These are phyloP conservation scores for Talaromyces rugulosus DNA, from an alignment of 2,329 filamentous ascomycete species.

Conservation along the genomic window DNA sequence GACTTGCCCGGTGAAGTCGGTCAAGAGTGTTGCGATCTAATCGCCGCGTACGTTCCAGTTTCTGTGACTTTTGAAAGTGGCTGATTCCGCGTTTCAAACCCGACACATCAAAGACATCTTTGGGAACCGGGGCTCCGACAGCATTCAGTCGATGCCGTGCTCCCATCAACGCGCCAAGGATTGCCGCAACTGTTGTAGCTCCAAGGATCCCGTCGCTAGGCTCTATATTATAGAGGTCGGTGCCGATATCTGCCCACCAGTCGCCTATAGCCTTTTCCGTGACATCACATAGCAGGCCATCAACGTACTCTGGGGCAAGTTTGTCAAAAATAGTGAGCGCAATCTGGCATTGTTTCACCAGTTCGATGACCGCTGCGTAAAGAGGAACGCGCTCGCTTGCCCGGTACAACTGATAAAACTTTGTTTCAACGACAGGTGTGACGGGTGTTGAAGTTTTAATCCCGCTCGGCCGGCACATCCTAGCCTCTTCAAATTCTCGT, in stretches of 20 bases:
- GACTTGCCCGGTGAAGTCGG: slow-evolving; percentile 74
- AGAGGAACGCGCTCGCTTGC: slow-evolving; percentile 79
- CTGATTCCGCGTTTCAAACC: slow-evolving; percentile 77
- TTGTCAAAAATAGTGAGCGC: slow-evolving; percentile 85
- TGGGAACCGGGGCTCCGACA: slow-evolving; percentile 75
- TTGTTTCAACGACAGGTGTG: slow-evolving; percentile 76
- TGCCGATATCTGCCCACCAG: slow-evolving; percentile 94
- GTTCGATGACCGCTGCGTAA: slow-evolving; percentile 73
- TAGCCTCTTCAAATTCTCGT: slow-evolving; percentile 86
- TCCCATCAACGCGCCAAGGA: slow-evolving; percentile 84
- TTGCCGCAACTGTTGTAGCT: slow-evolving; percentile 81
- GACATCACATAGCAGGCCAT: slow-evolving; percentile 87
- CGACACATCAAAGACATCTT: slow-evolving; percentile 86
- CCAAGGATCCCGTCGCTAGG: slow-evolving; percentile 89
- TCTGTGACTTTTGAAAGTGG: slow-evolving; percentile 85
- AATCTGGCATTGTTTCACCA: slow-evolving; percentile 87
- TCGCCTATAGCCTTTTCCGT: slow-evolving; percentile 86
- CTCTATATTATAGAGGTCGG: slow-evolving; percentile 87
- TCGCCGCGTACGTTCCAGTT: slow-evolving; percentile 70
- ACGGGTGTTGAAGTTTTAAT: slow-evolving; percentile 73
- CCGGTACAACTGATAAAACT: slow-evolving; percentile 87
- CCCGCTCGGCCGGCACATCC: slow-evolving; percentile 88
- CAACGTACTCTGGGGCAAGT: slow-evolving; percentile 80
- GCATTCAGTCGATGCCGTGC: slow-evolving; percentile 85
- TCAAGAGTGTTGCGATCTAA: slow-evolving; percentile 81